Evolutionary conservation across 805 yeast genomes (phyloP), one percentile per base, ranked within the genome.

Genomic region (Candida taoyuanica): DNA sequence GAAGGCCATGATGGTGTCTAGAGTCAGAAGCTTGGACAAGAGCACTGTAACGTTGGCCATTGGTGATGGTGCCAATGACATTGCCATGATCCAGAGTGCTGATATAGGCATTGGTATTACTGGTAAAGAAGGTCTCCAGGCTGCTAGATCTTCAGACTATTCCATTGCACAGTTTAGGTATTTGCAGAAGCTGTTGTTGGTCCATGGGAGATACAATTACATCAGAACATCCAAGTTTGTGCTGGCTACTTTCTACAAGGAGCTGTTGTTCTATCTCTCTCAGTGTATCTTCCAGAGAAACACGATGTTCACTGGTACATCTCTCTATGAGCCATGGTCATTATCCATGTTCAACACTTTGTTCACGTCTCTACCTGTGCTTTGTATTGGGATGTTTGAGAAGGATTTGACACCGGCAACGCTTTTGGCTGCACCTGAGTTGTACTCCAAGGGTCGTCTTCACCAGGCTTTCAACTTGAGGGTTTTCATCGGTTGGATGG

Each of bases 41-140:
- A 63, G 64, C 2, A 72, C 85, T 29, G 96, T 93, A 5, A 87
- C 97, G 0, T 69, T 93, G 44, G 98, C 98, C 0, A 85, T 93
- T 56, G 99, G 99, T 7, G 99, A 93, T 64, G 99, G 99, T 47
- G 99, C 99, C 2, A 93, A 93, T 58, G 99, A 93, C 62, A 89
- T 93, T 57, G 98, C 99, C 1, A 93, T 93, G 99, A 93, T 93
- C 45, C 97, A 93, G 64, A 83, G 94, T 55, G 99, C 99, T 0
- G 98, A 93, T 61, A 87, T 93, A 39, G 99, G 99, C 20, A 76
- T 93, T 46, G 98, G 98, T 20, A 93, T 93, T 37, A 89, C 98
- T 1, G 99, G 98, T 26, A 85, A 83, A 50, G 98, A 93, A 63
- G 98, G 98, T 2, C 65, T 93, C 30, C 98, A 93, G 55, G 98